Base-by-base conservation (phyloP, 331 rosid species). In the Acacia concinna region DNA sequence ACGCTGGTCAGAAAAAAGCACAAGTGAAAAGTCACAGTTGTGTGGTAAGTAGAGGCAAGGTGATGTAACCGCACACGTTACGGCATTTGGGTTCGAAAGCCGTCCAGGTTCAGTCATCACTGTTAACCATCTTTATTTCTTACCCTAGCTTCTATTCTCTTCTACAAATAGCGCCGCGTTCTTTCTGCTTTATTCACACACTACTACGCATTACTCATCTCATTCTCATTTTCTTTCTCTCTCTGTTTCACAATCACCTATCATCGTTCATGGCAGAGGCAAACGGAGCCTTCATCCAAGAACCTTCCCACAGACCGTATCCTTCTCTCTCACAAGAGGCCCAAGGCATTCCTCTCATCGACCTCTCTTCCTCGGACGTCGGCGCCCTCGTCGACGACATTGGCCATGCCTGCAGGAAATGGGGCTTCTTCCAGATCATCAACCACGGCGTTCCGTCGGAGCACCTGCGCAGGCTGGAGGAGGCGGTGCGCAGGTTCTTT, bases 401-500 rank as follows among this genome's bases (percentile, higher is more conserved):
- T 25, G 93, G 88, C 31, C 34, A 43, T 7, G 89, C 91, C 3
- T 83, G 91, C 83, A 51, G 69, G 69, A 52, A 89, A 11, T 89
- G 92, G 92, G 92, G 90, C 1, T 89, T 87, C 86, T 89, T 89
- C 78, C 86, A 86, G 56, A 87, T 86, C 63, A 77, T 81, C 71
- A 89, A 89, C 79, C 90, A 83, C 18, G 86, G 84, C 5, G 87
- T 76, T n/a, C 40, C 87, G 0, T 11, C 18, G 6, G 87, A 78
- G 5, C 75, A 41, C 54, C 79, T 84, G 3, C 69, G 59, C n/a
- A 76, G 41, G 77, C 51, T 83, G 0, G 83, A 85, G 49, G 57
- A 30, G 0, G 81, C 77, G 0, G 73, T 82, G 5, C 60, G 68
- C 73, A 31, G 63, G 68, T 89, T 86, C 78, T 89, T 87, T 60